phyloP scores from a whole-genome alignment of 2,329 filamentous ascomycete genomes.

The Botrytis elliptica region DNA sequence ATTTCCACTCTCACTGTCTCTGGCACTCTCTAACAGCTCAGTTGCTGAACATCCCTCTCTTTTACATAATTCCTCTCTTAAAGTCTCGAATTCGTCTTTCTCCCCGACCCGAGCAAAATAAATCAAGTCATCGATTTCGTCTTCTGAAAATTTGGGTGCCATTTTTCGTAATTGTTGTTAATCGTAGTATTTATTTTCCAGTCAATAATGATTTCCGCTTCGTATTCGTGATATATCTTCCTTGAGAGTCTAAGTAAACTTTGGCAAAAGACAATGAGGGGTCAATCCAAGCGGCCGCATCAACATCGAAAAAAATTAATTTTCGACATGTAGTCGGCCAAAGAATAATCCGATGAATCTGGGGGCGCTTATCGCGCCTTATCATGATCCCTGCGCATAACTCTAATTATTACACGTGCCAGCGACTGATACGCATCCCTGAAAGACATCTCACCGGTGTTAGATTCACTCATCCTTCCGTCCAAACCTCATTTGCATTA shows the following conservation, averaged over 20 bases:
- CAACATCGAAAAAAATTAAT: slow-evolving; percentile 5
- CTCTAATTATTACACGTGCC: slow-evolving; percentile 15
- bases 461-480: slow-evolving; percentile 8
- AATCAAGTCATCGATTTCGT: slow-evolving; percentile 87
- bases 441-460: slow-evolving; percentile 1
- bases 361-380: slow-evolving; percentile 16
- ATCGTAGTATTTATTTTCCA: neutral
- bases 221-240: too few species aligned
- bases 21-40: slow-evolving; percentile 67
- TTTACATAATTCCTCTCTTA: slow-evolving; percentile 58
- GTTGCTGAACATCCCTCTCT: slow-evolving; percentile 58
- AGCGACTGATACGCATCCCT: slow-evolving; percentile 19
- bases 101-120: slow-evolving; percentile 83
- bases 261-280: neutral
- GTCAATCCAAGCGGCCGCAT: slow-evolving; percentile 7
- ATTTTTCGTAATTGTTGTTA: slow-evolving; percentile 20
- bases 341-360: slow-evolving; percentile 9
- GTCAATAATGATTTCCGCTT: too few species aligned
- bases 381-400: neutral
- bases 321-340: neutral
- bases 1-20: slow-evolving; percentile 75
- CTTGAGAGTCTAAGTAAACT: neutral
- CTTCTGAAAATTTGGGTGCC: slow-evolving; percentile 58
- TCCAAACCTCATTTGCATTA: neutral
- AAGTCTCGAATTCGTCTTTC: slow-evolving; percentile 60